Evolutionary conservation across 805 yeast species (phyloP), one percentile per base, ranked within the genome.

Genomic region (Sugiyamaella marilandica): DNA sequence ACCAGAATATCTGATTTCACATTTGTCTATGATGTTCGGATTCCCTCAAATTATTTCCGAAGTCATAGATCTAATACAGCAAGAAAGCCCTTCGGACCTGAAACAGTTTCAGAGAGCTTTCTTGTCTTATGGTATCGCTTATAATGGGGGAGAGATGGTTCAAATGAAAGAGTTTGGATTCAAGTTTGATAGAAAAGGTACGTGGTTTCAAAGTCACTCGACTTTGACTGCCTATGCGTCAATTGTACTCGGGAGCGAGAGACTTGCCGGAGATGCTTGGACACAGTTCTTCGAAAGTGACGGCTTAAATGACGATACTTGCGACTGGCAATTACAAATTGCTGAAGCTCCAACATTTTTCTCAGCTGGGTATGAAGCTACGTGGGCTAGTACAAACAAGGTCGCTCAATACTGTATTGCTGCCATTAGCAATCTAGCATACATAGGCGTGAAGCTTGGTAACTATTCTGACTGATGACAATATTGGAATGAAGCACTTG

Each of bases 1-100:
- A 9, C 51, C 51, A 14, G 45, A 48, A 18, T 48, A 48, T 39
- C n/a, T 34, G 10, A 48, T 48, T 37, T 48, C 51, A 29, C 51
- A 48, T 14, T 21, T 48, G 14, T 48, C 51, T 7, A 48, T 48
- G 51, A 14, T 48, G n/a, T 48, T 48, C 37, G 51, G 51, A 37
- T 48, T 48, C 32, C 51, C 43, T 10, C 45, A 48, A 37, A 39
- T 48, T 18, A 7, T 48, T 26, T 48, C 45, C 31, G 51, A 48
- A n/a, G 51, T 37, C 10, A 36, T 48, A 5, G 51, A 48, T 13
- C 45, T 45, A 5, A 29, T 48, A 2, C 35, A 24, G 21, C 45
- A 48, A 13, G 45, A 18, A 3, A 29, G 37, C 24, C 24, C 13
- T 10, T 10, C 21, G 14, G 36, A n/a, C 8, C 35, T 21, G 11